phyloP scores from a whole-genome alignment of 148 eudicot genomes.

The Spergularia marina region DNA sequence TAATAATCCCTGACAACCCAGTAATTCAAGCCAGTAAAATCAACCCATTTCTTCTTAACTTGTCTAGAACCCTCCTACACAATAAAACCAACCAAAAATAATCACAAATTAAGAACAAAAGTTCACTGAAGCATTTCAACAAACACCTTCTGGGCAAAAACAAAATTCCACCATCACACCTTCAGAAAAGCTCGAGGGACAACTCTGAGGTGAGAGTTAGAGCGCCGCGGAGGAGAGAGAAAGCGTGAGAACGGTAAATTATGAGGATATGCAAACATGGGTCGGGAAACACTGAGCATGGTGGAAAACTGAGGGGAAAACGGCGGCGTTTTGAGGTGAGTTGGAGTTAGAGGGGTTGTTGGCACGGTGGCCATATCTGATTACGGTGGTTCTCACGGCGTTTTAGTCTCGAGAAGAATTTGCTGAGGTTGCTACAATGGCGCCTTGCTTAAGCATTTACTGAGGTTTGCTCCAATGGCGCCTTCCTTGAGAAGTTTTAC shows the following conservation, averaged over 20 bases:
- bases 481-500: too few species aligned
- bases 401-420: background rate
- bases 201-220: background rate
- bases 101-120: slow-evolving; percentile 13
- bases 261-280: slow-evolving; percentile 20
- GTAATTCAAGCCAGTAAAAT: slow-evolving; percentile 65
- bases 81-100: slow-evolving; percentile 9
- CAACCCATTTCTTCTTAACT: slow-evolving; percentile 56
- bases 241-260: slow-evolving; percentile 19
- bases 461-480: too few species aligned
- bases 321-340: slow-evolving; percentile 14
- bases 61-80: slow-evolving; percentile 59
- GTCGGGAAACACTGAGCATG: slow-evolving; percentile 13
- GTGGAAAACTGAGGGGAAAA: slow-evolving; percentile 6
- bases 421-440: background rate
- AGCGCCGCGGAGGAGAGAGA: slow-evolving; percentile 5
- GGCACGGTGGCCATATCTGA: slow-evolving; percentile 25
- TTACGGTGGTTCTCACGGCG: background rate
- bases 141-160: slow-evolving; percentile 38
- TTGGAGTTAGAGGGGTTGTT: slow-evolving; percentile 20
- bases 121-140: slow-evolving; percentile 32
- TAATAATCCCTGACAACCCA: slow-evolving; percentile 94
- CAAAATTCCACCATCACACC: slow-evolving; percentile 4
- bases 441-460: background rate
- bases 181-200: slow-evolving; percentile 26